Evolutionary conservation across 2,329 filamentous ascomycete genomes (phyloP), one percentile per base, ranked within the genome.

Genomic region (Colletotrichum neosansevieriae): DNA sequence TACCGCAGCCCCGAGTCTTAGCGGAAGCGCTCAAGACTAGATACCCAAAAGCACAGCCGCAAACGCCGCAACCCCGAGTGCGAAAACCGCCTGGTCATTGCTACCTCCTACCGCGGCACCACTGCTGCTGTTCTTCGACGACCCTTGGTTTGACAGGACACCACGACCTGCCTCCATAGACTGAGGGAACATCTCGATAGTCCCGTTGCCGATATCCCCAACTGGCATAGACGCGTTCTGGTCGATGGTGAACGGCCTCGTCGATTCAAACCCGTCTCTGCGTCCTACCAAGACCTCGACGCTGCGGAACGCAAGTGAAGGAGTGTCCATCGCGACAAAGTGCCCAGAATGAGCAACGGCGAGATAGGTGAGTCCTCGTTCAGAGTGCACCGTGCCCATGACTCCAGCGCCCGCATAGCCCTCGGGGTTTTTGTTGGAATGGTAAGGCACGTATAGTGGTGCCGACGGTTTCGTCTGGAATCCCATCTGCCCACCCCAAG

Each of bases 231-330:
- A 53, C 1, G 24, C 56, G 40, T 69, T 69, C 7, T 53, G 59
- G 17, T 58, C 69, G 6, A 64, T 74, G 3, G 77, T 78, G 32
- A 86, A 85, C 0, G 81, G 74, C 13, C 60, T 74, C 2, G 75
- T 80, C 12, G 79, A 78, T 11, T 74, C 80, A 71, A 93, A 74
- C 68, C 82, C 87, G 5, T 86, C 80, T 10, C 94, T 88, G 44
- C 92, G 82, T 0, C 93, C 93, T 1, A 97, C 82, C 72, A 96
- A 76, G 73, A 92, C 91, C 82, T 96, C 92, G 19, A 96, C 76
- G 66, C 93, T 90, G 38, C 92, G 82, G 75, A 92, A 93, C 0
- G 90, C 86, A 0, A 89, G 90, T 13, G 84, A 86, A 0, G 92
- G 90, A 17, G 88, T 86, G 74, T 92, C 94, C 77, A 92, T 88